Conservation (phyloP, 2,329 filamentous ascomycete species). For the Tolypocladium nubicola region DNA sequence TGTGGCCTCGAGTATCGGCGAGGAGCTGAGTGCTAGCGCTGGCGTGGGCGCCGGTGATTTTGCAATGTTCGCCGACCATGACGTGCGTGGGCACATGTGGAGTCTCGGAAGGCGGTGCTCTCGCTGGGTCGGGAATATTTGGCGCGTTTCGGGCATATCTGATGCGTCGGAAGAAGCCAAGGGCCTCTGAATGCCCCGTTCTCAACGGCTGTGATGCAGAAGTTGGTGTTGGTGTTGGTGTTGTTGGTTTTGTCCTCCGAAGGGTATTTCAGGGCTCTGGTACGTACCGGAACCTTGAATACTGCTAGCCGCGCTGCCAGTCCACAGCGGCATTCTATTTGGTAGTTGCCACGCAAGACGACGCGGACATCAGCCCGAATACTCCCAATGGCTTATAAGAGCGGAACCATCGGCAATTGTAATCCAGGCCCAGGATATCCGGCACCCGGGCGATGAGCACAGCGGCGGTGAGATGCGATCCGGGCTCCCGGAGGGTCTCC, state of each 20-base stretch:
- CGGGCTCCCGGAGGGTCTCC: neutral
- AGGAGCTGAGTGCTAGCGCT: neutral
- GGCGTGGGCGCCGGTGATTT: neutral
- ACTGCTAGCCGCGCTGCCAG: neutral
- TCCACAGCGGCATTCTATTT: neutral
- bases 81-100: neutral
- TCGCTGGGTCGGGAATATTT: neutral
- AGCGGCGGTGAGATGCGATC: neutral
- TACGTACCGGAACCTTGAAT: neutral
- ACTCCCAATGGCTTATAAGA: neutral
- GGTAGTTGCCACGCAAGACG: neutral
- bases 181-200: neutral
- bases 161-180: neutral
- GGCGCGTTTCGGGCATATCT: neutral
- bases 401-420: neutral
- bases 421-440: neutral
- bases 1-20: neutral
- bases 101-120: no score
- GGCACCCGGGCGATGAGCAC: neutral
- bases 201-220: neutral
- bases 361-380: no score
- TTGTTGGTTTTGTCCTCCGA: no score
- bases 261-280: neutral
- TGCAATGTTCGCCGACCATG: conserved; percentile 2
- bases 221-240: neutral